Conservation (phyloP, 106 monocot genomes). For the Alisma plantagoaquatica region DNA sequence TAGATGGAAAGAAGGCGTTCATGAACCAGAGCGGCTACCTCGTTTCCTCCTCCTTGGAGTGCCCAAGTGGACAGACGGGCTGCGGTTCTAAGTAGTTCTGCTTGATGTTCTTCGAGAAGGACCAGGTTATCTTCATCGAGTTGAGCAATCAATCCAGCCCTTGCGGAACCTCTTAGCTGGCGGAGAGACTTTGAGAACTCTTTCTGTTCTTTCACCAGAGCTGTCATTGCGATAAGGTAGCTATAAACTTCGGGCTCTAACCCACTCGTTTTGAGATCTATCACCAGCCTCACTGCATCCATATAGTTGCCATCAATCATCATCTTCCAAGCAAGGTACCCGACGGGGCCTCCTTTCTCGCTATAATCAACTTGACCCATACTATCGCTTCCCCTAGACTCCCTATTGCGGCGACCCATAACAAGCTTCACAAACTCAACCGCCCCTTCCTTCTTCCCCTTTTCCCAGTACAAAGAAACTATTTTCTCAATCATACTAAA, state of each 20-base stretch:
- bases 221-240: conserved; percentile 76
- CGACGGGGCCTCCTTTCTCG: conserved; percentile 51
- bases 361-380: conserved; percentile 22
- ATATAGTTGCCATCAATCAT: conserved; percentile 79
- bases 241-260: conserved; percentile 76
- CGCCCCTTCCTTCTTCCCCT: conserved; percentile 62
- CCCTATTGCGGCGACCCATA: too few relatives aligned
- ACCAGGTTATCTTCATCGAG: conserved; percentile 28
- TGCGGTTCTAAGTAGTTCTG: conserved; percentile 40
- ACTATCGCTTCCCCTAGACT: conserved; percentile 26
- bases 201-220: conserved; percentile 95
- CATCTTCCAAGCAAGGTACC: conserved; percentile 93
- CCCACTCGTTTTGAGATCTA: conserved; percentile 61
- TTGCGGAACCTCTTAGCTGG: conserved; percentile 37
- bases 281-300: conserved; percentile 69
- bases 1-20: conserved; percentile 83
- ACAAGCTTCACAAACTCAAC: conserved; percentile 70
- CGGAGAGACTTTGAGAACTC: conserved; percentile 85
- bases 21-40: conserved; percentile 39
- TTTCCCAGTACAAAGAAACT: conserved; percentile 87
- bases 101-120: conserved; percentile 53
- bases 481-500: conserved; percentile 96
- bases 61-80: conserved; percentile 64
- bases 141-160: conserved; percentile 26
- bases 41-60: conserved; percentile 39